Conservation (phyloP, 2,329 filamentous ascomycete genomes). For the Oidium heveae region DNA sequence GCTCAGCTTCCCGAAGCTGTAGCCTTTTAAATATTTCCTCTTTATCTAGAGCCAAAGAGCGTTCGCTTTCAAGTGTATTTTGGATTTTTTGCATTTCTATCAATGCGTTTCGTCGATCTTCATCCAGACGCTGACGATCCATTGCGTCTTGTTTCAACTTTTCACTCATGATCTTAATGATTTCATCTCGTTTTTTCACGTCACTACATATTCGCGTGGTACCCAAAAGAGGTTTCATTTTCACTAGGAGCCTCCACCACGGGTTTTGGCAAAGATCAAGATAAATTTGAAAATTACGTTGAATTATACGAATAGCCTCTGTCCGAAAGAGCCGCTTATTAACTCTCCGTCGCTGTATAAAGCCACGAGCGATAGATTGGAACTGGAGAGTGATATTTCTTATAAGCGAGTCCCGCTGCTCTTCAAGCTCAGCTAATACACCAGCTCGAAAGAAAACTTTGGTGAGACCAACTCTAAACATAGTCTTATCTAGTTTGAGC, state of each 20-base stretch:
- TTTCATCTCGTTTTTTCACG: conserved; percentile 83
- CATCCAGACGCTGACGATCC: conserved; percentile 60
- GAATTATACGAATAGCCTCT: conserved; percentile 84
- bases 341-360: conserved; percentile 63
- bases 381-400: conserved; percentile 84
- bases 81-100: conserved; percentile 73
- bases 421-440: conserved; percentile 87
- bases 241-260: conserved; percentile 89
- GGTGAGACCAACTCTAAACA: conserved; percentile 82
- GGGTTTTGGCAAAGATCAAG: conserved; percentile 73
- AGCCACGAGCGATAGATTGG: conserved; percentile 77
- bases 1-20: conserved; percentile 69
- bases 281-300: conserved; percentile 82
- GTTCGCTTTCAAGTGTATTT: conserved; percentile 83
- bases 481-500: conserved; percentile 56
- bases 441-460: conserved; percentile 97
- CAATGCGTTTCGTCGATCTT: conserved; percentile 71
- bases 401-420: conserved; percentile 78
- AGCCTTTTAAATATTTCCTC: conserved; percentile 98
- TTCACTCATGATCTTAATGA: conserved; percentile 66
- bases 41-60: conserved; percentile 86
- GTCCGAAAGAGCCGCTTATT: conserved; percentile 87
- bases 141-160: conserved; percentile 56
- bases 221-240: conserved; percentile 86
- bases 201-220: conserved; percentile 78